These are phyloP conservation scores for Porodaedalea pini DNA, from an alignment of 1,284 basidiomycete genomes.

Conservation along the genomic window DNA sequence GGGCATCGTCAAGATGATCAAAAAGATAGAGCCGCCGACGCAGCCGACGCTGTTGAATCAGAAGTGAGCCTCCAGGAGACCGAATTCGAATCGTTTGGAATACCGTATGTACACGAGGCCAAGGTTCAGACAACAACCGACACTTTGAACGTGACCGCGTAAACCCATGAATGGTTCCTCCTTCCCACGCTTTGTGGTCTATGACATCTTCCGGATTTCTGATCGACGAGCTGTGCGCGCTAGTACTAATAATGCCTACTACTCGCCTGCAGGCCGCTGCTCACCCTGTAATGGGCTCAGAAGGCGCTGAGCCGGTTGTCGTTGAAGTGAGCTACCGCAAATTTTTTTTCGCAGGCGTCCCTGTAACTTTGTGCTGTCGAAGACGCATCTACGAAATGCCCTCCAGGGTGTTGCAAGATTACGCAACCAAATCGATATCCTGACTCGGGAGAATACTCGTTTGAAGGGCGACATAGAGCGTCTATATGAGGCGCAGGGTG, in stretches of 20 bases:
- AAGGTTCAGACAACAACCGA: conserved; percentile 1
- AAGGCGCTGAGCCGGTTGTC: not conserved
- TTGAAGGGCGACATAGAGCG: conserved; percentile 29
- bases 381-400: conserved; percentile 29
- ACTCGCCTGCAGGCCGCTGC: not conserved
- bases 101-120: not conserved
- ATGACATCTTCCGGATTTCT: not conserved
- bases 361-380: not conserved
- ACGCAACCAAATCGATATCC: conserved; percentile 22
- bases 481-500: conserved; percentile 28
- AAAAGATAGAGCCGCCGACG: conserved; percentile 2
- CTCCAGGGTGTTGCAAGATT: conserved; percentile 24
- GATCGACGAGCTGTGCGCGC: too few relatives aligned
- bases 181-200: not conserved
- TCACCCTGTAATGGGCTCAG: not conserved
- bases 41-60: conserved; percentile 4
- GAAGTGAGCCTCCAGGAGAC: conserved; percentile 2
- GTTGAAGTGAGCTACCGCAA: not conserved
- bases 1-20: conserved; percentile 33
- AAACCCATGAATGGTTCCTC: not conserved
- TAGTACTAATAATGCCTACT: not conserved
- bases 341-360: not conserved
- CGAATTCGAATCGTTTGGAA: not conserved
- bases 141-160: conserved; percentile 1
- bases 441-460: conserved; percentile 28